A percentile compares a stretch with the other conserved stretches of the same genome.
Evolutionary conservation across 306 rosid species (phyloP).

Genomic region (Gastrolobium bilobum): DNA sequence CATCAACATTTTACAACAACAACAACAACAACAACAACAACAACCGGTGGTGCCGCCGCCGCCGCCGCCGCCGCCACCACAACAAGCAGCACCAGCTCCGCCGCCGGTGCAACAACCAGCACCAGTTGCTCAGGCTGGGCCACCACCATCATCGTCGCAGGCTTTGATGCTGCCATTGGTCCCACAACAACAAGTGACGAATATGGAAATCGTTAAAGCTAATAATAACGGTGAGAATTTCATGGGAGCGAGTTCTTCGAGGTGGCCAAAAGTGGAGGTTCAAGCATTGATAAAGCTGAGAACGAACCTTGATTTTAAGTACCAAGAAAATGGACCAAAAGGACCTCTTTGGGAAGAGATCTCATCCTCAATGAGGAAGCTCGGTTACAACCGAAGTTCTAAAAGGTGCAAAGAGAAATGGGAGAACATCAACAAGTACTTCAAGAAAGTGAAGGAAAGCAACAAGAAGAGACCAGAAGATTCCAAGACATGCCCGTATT

Average conservation of each 20-base stretch:
- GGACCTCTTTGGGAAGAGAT: conserved; percentile 97
- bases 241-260: conserved; percentile 56
- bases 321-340: conserved; percentile 85
- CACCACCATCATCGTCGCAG: background rate
- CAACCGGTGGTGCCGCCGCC: background rate
- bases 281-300: conserved; percentile 78
- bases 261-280: conserved; percentile 95
- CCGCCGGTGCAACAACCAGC: background rate
- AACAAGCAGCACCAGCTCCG: background rate
- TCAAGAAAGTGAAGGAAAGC: conserved; percentile 94
- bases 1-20: conserved; percentile 33
- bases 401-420: conserved; percentile 98
- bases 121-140: background rate
- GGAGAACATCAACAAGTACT: conserved; percentile 99
- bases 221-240: conserved; percentile 48
- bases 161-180: background rate
- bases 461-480: conserved; percentile 84
- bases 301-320: conserved; percentile 66
- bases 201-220: conserved; percentile 49
- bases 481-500: conserved; percentile 94
- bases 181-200: conserved; percentile 33
- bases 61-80: background rate
- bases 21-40: background rate
- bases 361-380: conserved; percentile 66
- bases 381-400: conserved; percentile 78